A percentile compares a stretch with the other conserved stretches of the same genome.
Evolutionary conservation across 495 filamentous ascomycete species (phyloP).

Genomic region (Hypoxylon cercidicola): DNA sequence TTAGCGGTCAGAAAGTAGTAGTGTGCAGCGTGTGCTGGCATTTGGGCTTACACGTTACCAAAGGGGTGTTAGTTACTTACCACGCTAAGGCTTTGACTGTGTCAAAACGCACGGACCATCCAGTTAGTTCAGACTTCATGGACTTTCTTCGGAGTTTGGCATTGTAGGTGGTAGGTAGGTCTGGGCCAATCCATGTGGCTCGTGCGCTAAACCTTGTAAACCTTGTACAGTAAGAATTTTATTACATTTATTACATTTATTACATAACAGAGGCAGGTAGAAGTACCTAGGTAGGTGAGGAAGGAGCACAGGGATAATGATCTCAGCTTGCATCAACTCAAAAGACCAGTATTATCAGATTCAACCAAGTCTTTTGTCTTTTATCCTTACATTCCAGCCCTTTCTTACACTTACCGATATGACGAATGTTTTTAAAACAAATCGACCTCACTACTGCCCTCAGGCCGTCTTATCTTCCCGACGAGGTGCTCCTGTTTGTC

Average conservation of each 20-base stretch:
- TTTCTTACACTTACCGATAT: constrained; percentile 48
- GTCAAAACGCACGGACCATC: too few relatives aligned
- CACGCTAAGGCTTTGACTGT: too few relatives aligned
- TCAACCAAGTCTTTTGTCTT: not conserved
- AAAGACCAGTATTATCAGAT: not conserved
- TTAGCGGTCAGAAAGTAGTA: not conserved
- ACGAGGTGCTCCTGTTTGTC: constrained; percentile 92
- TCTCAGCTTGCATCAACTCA: constrained; percentile 14
- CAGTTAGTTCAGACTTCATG: too few relatives aligned
- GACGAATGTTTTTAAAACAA: constrained; percentile 94
- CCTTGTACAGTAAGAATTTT: too few relatives aligned
- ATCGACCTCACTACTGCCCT: constrained; percentile 95
- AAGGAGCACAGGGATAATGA: not conserved
- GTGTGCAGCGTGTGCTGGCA: not conserved
- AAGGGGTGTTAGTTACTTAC: too few relatives aligned
- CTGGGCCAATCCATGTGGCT: too few relatives aligned
- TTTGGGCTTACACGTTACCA: not conserved
- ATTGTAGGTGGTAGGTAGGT: too few relatives aligned
- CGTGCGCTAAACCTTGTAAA: too few relatives aligned
- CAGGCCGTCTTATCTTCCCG: constrained; percentile 87
- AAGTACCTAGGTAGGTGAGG: not conserved
- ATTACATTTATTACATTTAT: not conserved
- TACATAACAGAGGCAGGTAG: not conserved
- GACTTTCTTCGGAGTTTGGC: too few relatives aligned
- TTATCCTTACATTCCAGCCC: not conserved